Evolutionary conservation across 257 asterid genomes (phyloP).

Genomic region (Capsicum baccatum): DNA sequence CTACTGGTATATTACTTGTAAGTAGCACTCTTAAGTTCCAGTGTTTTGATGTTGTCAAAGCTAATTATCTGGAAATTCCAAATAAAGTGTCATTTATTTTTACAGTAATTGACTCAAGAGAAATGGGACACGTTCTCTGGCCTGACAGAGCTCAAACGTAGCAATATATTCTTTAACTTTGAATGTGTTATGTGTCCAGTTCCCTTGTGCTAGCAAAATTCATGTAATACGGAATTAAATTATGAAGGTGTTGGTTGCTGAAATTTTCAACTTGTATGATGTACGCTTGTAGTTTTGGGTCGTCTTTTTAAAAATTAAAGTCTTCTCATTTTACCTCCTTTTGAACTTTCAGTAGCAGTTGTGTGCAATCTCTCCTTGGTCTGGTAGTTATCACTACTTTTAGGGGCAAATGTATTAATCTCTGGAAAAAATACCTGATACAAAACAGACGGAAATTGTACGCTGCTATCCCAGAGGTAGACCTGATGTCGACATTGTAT

Average conservation of each 20-base stretch:
- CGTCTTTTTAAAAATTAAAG: background rate
- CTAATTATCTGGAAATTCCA: constrained; percentile 3
- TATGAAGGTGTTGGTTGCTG: background rate
- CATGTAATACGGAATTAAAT: background rate
- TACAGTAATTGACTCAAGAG: background rate
- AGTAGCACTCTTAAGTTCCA: background rate
- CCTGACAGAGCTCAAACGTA: background rate
- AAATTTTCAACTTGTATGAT: background rate
- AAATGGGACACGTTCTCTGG: background rate
- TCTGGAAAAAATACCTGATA: background rate
- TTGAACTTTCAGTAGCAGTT: background rate
- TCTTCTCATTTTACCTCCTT: background rate
- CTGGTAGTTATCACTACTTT: background rate
- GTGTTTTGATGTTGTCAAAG: constrained; percentile 29
- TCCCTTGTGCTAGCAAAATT: background rate
- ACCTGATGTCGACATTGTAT: background rate
- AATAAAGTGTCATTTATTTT: constrained; percentile 1
- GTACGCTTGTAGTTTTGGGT: background rate
- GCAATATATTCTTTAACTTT: background rate
- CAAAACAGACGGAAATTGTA: background rate
- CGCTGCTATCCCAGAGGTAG: background rate
- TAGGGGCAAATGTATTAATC: background rate
- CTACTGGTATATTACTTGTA: constrained; percentile 9
- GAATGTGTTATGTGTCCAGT: background rate
- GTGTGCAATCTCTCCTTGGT: no score